Evolutionary conservation across 1,139 yeast genomes (phyloP).

Genomic region (Yamadazyma taylorii): DNA sequence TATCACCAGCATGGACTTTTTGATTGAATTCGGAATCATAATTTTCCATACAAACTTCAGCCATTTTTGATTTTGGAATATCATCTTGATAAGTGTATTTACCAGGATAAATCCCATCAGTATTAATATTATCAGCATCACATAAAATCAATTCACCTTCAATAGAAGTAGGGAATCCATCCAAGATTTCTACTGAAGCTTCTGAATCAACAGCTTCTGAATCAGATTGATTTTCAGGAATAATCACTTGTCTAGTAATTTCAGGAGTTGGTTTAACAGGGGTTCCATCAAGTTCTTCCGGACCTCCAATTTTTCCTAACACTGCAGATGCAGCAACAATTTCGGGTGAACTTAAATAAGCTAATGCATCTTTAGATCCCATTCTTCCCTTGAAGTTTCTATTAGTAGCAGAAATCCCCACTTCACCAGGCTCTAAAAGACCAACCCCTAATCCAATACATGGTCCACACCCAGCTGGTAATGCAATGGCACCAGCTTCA

Average conservation of each 20-base stretch:
- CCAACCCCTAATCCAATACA: slow-evolving; percentile 98
- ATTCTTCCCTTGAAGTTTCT: slow-evolving; percentile 98
- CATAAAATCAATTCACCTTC: slow-evolving; percentile 91
- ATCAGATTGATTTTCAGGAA: slow-evolving; percentile 30
- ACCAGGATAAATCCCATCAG: slow-evolving; percentile 99
- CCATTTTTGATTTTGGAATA: slow-evolving; percentile 91
- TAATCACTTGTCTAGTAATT: slow-evolving; percentile 48
- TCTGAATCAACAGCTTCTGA: slow-evolving; percentile 33
- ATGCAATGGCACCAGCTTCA: slow-evolving; percentile 91
- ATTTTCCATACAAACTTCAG: slow-evolving; percentile 98
- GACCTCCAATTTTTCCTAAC: slow-evolving; percentile 88
- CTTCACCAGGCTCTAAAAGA: slow-evolving; percentile 88
- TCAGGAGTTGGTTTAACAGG: slow-evolving; percentile 47
- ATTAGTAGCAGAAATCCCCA: slow-evolving; percentile 97
- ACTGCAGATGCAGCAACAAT: slow-evolving; percentile 98
- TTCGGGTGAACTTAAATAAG: slow-evolving; percentile 95
- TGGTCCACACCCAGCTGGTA: slow-evolving; percentile 99
- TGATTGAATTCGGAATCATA: slow-evolving; percentile 84
- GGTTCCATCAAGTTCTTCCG: slow-evolving; percentile 74
- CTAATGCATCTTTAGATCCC: slow-evolving; percentile 97
- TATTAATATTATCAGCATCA: slow-evolving; percentile 96
- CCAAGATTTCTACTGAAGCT: slow-evolving; percentile 65
- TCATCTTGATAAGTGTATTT: slow-evolving; percentile 98
- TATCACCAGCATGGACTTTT: slow-evolving; percentile 85
- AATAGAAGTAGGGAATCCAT: slow-evolving; percentile 86